These are phyloP conservation scores for Punctularia strigosozonata DNA, from an alignment of 768 basidiomycete species.

Conservation along the genomic window DNA sequence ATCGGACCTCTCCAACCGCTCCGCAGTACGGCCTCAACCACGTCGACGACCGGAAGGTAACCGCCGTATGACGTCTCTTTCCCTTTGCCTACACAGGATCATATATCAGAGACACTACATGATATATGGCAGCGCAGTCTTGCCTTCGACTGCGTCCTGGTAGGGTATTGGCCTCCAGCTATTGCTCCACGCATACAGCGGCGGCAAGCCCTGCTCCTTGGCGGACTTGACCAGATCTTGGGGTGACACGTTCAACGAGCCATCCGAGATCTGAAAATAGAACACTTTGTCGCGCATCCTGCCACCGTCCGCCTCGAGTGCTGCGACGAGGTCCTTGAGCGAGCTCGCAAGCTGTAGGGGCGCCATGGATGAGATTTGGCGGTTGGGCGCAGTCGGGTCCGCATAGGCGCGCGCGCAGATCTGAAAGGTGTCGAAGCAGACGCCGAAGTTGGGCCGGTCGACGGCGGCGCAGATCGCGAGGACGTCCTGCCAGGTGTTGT, in stretches of 20 bases:
- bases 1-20: constrained; percentile 19
- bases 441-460: constrained; percentile 17
- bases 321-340: constrained; percentile 10
- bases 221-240: constrained; percentile 8
- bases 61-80: constrained; percentile 10
- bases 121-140: too few species aligned
- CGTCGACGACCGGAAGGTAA: constrained; percentile 15
- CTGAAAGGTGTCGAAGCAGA: constrained; percentile 21
- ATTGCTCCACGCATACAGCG: constrained; percentile 18
- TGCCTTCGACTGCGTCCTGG: constrained; percentile 9
- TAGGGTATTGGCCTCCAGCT: constrained; percentile 17
- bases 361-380: constrained; percentile 6
- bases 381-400: constrained; percentile 10
- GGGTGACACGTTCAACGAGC: constrained; percentile 10
- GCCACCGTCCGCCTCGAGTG: constrained; percentile 6
- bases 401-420: constrained; percentile 18
- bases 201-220: constrained; percentile 12
- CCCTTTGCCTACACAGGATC: too few species aligned
- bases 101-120: too few species aligned
- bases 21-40: constrained; percentile 14
- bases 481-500: constrained; percentile 20
- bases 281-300: too few species aligned
- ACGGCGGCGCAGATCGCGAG: constrained; percentile 19
- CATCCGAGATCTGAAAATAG: constrained; percentile 21
- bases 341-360: constrained; percentile 9